Evolutionary conservation across 2,329 filamentous ascomycete species (phyloP), one percentile per base, ranked within the genome.

Genomic region (Pseudocercospora ulei): DNA sequence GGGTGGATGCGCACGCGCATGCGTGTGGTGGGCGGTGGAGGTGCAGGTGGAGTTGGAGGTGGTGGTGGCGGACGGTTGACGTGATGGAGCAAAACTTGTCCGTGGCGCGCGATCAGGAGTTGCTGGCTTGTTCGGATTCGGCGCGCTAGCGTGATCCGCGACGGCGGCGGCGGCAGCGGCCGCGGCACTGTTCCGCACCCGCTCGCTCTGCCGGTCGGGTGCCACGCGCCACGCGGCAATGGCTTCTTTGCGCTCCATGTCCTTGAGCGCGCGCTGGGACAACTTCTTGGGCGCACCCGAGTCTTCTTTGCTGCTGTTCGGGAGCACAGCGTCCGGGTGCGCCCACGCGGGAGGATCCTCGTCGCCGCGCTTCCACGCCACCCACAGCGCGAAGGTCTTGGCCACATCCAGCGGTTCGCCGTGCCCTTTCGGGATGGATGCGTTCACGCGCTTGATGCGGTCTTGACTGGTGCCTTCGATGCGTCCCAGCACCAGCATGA

Each of bases 281-380:
- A 73, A 59, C 51, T 73, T 75, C 59, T 74, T 75, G 0, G 54
- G 49, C 36, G 70, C 68, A 7, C 57, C 54, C n/a, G n/a, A n/a
- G n/a, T n/a, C 30, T 23, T 66, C 61, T 33, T 66, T 68, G 38
- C 69, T 62, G 42, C 65, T 65, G 50, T 65, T 70, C 29, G 68
- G 67, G 28, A 74, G 63, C 9, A 69, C 64, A 29, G 67, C 67
- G 48, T 76, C 72, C 1, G 71, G 71, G 39, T 72, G 66, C 25
- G 75, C 75, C 76, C 76, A 80, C 28, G 69, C 64, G 18, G 75
- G 73, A 31, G 76, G 71, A 40, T 63, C 63, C 47, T 78, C 74
- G 52, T 78, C 77, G 7, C 76, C 76, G 38, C 72, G 70, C 56
- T 80, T 80, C 76, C 76, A 80, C 2, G 76, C 73, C 41, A 73